Evolutionary conservation across 2,329 filamentous ascomycete genomes (phyloP), one percentile per base, ranked within the genome.

Genomic region (Stagonosporopsis cucurbitacearum): DNA sequence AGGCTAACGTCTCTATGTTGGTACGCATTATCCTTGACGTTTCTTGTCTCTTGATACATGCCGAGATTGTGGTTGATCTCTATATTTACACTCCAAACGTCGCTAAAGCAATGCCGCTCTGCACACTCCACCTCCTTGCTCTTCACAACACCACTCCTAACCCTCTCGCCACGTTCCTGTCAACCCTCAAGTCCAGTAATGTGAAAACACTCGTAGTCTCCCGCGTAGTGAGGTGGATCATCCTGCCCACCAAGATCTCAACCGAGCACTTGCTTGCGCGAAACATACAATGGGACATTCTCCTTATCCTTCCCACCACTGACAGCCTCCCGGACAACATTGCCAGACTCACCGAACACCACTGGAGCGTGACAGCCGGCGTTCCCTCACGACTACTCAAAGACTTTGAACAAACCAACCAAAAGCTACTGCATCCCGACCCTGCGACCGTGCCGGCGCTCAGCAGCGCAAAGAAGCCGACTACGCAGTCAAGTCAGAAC

Each of bases 221-320:
- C 28, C 72, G 71, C 52, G 77, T 79, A 32, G 64, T 81, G 35
- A 73, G 81, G 37, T 83, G 80, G 80, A 81, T 83, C 40, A 79
- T 83, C 52, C 75, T 77, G 17, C 80, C 81, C 1, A 75, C 75
- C 2, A 65, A 63, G 0, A 67, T 80, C 39, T 82, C 80, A 7
- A 76, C 70, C 9, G 66, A 70, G 13, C 63, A 72, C 6, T 73
- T 83, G 15, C 75, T 81, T 13, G 70, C 75, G 13, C 66, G 70
- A 7, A 73, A 77, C 44, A 73, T 71, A 28, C 65, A 71, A 49
- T 83, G 81, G 80, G 77, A 82, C 54, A 57, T 83, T n/a, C 74
- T 83, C 17, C 66, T 83, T 54, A 78, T 83, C 58, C 58, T 81
- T 6, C 64, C 72, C 40, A 19, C 48, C 48, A 59, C 67, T n/a